These are phyloP conservation scores for Solanum piurae DNA, from an alignment of 257 asterid species.

Conservation along the genomic window DNA sequence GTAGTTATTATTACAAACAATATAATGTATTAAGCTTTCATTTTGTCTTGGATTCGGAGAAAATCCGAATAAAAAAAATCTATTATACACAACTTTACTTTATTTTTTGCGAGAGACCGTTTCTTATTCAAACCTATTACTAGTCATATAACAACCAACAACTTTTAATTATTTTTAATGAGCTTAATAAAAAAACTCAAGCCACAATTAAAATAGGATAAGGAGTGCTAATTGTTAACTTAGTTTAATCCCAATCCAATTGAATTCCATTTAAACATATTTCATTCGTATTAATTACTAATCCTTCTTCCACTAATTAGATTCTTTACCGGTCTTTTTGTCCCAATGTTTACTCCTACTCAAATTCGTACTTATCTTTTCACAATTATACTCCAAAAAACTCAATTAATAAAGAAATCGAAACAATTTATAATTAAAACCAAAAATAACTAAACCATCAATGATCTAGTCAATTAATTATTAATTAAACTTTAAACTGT, in stretches of 20 bases:
- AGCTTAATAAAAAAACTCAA: background rate
- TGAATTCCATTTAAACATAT: too few species aligned
- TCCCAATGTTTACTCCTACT: background rate
- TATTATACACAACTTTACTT: too few species aligned
- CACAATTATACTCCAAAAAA: background rate
- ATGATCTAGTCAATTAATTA: background rate
- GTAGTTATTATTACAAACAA: too few species aligned
- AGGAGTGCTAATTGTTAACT: background rate
- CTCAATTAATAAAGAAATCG: too few species aligned
- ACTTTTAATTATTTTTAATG: too few species aligned
- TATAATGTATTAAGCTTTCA: background rate
- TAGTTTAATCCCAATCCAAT: background rate
- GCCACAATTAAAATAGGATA: background rate
- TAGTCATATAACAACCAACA: too few species aligned
- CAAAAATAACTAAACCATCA: background rate
- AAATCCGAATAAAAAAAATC: rapidly evolving
- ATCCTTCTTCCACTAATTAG: background rate
- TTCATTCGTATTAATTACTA: background rate
- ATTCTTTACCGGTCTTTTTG: background rate
- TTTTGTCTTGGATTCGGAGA: too few species aligned
- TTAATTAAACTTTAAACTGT: background rate
- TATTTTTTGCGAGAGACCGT: too few species aligned
- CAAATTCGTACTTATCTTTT: background rate
- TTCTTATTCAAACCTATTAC: too few species aligned
- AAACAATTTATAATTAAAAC: background rate